Percentiles rank a stretch among this genome's conserved stretches.
Evolutionary conservation across 768 basidiomycete genomes (phyloP).

Genomic region (Naganishia vaughanmartiniae): DNA sequence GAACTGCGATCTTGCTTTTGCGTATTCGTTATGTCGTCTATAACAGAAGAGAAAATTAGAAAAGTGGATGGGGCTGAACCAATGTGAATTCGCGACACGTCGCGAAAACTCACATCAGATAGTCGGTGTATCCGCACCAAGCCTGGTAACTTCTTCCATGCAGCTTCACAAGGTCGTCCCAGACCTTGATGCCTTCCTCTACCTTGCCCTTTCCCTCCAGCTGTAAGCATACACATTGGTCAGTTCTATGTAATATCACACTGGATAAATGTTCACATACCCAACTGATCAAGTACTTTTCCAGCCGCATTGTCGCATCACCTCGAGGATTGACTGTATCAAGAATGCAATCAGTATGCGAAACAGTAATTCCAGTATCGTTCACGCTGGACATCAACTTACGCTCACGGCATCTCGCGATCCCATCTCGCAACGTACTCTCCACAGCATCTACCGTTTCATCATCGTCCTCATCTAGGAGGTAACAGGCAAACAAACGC

Average conservation of each 20-base stretch:
- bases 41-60: not conserved
- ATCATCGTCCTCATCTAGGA: slow-evolving; percentile 22
- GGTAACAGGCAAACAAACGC: slow-evolving; percentile 28
- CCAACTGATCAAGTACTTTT: slow-evolving; percentile 73
- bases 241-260: slow-evolving; percentile 3
- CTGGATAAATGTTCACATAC: slow-evolving; percentile 56
- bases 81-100: not conserved
- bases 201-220: slow-evolving; percentile 38
- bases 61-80: not conserved
- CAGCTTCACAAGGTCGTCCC: slow-evolving; percentile 65
- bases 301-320: slow-evolving; percentile 73
- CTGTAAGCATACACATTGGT: slow-evolving; percentile 23
- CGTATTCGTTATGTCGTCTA: slow-evolving; percentile 51
- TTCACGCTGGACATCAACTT: slow-evolving; percentile 3
- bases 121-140: slow-evolving; percentile 73
- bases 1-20: slow-evolving; percentile 68
- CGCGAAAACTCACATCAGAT: slow-evolving; percentile 61
- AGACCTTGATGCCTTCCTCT: slow-evolving; percentile 55
- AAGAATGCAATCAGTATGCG: not conserved
- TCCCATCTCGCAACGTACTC: slow-evolving; percentile 34
- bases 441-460: slow-evolving; percentile 37
- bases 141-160: slow-evolving; percentile 70
- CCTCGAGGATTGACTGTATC: slow-evolving; percentile 63
- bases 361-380: not conserved
- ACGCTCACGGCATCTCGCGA: slow-evolving; percentile 36